Base-by-base conservation (phyloP, 176 grass and related monocot genomes). In the Microstegium vimineum region DNA sequence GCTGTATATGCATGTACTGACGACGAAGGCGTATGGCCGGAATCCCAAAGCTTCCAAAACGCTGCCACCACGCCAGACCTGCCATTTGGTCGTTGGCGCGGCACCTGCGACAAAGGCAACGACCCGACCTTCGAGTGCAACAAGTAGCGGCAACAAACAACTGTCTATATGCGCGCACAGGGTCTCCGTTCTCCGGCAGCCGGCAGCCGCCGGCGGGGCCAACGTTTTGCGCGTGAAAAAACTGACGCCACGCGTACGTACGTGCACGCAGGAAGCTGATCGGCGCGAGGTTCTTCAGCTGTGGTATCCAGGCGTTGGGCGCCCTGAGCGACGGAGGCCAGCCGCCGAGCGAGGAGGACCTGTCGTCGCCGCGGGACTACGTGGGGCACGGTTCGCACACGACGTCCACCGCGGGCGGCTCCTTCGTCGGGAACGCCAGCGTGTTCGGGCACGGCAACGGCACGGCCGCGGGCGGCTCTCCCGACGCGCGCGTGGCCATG, bases 231-330 rank as follows among this genome's bases (percentile, higher is more conserved):
- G 5, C 17, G 12, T 33, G 30, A 52, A 47, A 52, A 52, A 52
- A 8, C 47, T 52, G 18, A 52, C 47, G 17, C 6, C 47, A 23
- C 22, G 4, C 13, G 10, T 15, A 18, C n/a, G 0, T n/a, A n/a
- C n/a, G n/a, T n/a, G n/a, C n/a, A n/a, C 69, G 75, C 65, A 96
- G 90, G 17, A 97, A 97, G 88, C 62, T 96, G 62, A 89, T 93
- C 64, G 94, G 86, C 27, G 86, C 90, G n/a, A 78, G 86, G 82
- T 89, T 80, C 73, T 96, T 91, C 88, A 89, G 72, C 71, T 30
- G 11, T 6, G 88, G 86, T 40, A 80, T 87, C 36, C 11, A 27
- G 20, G 13, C 7, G 14, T 4, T 1, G 2, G 5, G 52, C 5
- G 15, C 10, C 1, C 76, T 31, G 57, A 0, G 0, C 14, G 20